These are phyloP conservation scores for Sphenostylis stenocarpa DNA, from an alignment of 306 rosid species.

Conservation along the genomic window DNA sequence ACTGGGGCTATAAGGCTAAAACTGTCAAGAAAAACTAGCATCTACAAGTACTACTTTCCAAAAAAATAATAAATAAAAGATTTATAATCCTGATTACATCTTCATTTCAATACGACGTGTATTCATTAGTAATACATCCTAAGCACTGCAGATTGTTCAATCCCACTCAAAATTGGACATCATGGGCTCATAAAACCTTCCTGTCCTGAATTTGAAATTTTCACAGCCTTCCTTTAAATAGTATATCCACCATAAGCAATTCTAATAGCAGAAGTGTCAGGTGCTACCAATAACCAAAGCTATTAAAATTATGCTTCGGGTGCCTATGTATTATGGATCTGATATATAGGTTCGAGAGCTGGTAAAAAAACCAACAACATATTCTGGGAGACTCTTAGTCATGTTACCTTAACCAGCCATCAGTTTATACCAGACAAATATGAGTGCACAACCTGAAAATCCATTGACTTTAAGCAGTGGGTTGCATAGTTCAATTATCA, in stretches of 20 bases:
- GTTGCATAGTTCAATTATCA: not conserved
- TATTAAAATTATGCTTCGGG: constrained; percentile 1
- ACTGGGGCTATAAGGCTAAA: constrained; percentile 1
- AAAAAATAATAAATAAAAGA: not conserved
- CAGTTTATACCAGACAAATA: not conserved
- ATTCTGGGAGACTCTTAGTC: not conserved
- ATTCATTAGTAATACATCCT: not conserved
- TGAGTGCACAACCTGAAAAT: not conserved
- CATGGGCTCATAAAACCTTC: not conserved
- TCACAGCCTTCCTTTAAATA: not conserved
- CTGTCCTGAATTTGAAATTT: not conserved
- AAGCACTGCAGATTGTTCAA: not conserved
- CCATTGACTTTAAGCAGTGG: not conserved
- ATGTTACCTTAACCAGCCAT: not conserved
- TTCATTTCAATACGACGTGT: not conserved
- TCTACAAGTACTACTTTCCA: not conserved
- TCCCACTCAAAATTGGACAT: not conserved
- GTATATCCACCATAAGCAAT: constrained; percentile 20
- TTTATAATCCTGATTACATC: not conserved
- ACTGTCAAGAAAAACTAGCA: not conserved
- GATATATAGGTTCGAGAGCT: not conserved
- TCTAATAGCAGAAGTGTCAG: not conserved
- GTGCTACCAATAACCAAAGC: not conserved
- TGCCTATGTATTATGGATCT: not conserved
- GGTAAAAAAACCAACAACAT: not conserved